Evolutionary conservation across 345 rosid genomes (phyloP).

Genomic region (Angophora floribunda): DNA sequence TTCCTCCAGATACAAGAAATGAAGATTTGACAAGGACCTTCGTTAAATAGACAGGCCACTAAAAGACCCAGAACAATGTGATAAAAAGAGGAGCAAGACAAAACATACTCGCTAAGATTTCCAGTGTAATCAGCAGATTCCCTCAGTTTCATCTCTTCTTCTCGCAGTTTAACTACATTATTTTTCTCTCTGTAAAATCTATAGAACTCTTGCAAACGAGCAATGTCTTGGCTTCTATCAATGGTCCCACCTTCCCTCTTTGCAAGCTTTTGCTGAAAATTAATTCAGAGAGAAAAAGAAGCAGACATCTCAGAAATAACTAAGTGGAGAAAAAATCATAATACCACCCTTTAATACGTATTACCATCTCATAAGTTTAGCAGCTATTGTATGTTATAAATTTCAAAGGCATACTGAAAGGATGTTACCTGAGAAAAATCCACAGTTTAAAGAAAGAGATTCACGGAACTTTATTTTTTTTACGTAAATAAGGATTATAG

Average conservation of each 20-base stretch:
- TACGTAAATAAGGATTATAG: not conserved
- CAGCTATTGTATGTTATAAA: not conserved
- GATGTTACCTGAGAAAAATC: not conserved
- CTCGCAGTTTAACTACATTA: conserved; percentile 63
- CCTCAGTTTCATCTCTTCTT: conserved; percentile 75
- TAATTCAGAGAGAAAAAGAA: not conserved
- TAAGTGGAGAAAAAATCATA: not conserved
- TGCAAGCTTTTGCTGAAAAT: conserved; percentile 90
- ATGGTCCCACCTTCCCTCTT: conserved; percentile 80
- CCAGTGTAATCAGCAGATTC: conserved; percentile 64
- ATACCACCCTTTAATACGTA: not conserved
- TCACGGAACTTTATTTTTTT: not conserved
- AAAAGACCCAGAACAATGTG: not conserved
- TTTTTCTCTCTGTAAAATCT: conserved; percentile 70
- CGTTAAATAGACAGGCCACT: not conserved
- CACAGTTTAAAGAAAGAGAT: not conserved
- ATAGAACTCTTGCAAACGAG: conserved; percentile 80
- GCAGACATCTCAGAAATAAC: not conserved
- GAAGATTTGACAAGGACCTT: not conserved
- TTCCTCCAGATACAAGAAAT: not conserved
- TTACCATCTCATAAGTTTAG: not conserved
- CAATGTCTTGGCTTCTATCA: conserved; percentile 85
- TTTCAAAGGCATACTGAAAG: not conserved
- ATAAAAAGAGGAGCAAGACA: not conserved
- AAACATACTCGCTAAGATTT: conserved; percentile 72